A percentile compares a stretch with the other conserved stretches of the same genome.
Conservation (phyloP, 495 filamentous ascomycete species). For the Penicillium canescens region DNA sequence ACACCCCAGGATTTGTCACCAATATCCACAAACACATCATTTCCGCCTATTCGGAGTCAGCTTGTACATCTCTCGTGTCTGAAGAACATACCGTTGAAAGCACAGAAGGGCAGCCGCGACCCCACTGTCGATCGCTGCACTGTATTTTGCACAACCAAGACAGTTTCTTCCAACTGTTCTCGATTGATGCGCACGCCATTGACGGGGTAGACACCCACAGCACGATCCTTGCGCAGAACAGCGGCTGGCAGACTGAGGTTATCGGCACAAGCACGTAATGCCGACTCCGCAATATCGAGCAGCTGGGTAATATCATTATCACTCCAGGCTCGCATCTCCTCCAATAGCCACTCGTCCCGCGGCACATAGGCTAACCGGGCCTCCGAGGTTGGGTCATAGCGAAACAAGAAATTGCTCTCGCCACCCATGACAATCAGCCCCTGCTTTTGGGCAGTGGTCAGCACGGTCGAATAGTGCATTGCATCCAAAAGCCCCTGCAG, state of each 20-base stretch:
- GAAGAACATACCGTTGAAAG: constrained; percentile 73
- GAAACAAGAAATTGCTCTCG: constrained; percentile 86
- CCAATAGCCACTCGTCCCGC: constrained; percentile 73
- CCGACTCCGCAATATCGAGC: constrained; percentile 82
- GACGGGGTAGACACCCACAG: constrained; percentile 81
- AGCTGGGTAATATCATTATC: constrained; percentile 75
- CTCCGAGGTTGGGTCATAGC: constrained; percentile 51
- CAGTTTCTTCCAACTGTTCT: constrained; percentile 93
- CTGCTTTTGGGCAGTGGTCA: constrained; percentile 64
- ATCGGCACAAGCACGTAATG: constrained; percentile 73
- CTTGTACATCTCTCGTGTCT: background rate
- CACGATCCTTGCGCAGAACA: constrained; percentile 86
- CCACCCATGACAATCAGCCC: constrained; percentile 90
- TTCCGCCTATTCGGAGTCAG: constrained; percentile 56
- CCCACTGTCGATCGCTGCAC: constrained; percentile 77
- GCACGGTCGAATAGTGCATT: constrained; percentile 58
- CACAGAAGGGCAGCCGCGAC: constrained; percentile 82
- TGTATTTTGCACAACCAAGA: constrained; percentile 88
- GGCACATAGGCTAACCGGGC: constrained; percentile 58
- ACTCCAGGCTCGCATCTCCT: constrained; percentile 84
- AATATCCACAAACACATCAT: constrained; percentile 98
- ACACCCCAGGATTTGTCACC: constrained; percentile 98
- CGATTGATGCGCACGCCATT: constrained; percentile 66
- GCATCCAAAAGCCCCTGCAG: constrained; percentile 83
- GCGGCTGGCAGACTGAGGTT: constrained; percentile 75